phyloP scores from a whole-genome alignment of 2,329 filamentous ascomycete species.

The Trichoderma sp. region DNA sequence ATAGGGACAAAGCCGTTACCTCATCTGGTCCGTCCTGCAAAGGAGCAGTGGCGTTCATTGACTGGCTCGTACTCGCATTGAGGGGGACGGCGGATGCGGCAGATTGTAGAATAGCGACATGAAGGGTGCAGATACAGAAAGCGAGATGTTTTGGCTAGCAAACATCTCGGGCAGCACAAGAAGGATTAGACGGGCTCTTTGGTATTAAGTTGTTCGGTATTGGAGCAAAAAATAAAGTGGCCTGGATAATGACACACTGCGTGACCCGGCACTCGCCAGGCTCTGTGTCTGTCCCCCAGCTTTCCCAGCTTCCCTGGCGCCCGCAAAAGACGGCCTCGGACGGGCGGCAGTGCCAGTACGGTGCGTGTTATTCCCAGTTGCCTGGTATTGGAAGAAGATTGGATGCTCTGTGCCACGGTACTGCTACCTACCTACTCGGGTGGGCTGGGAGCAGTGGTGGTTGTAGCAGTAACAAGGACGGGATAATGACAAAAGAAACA shows the following conservation, averaged over 20 bases:
- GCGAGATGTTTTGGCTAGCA: background rate
- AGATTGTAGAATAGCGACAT: background rate
- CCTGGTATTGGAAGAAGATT: background rate
- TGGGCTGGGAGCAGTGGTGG: background rate
- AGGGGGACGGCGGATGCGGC: background rate
- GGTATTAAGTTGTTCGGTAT: background rate
- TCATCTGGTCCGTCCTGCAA: background rate
- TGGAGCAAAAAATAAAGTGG: background rate
- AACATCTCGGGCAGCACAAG: background rate
- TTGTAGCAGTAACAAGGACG: background rate
- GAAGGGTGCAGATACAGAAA: background rate
- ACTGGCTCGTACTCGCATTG: slow-evolving; percentile 10
- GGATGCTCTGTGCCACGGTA: background rate
- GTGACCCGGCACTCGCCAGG: background rate
- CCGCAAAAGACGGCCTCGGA: background rate
- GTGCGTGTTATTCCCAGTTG: background rate
- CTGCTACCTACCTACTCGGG: background rate
- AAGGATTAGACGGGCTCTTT: background rate
- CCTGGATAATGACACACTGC: background rate
- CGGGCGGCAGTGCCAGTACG: background rate
- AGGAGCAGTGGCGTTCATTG: slow-evolving; percentile 2
- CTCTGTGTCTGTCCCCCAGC: background rate
- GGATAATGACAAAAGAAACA: background rate
- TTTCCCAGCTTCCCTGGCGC: background rate
- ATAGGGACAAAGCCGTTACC: slow-evolving; percentile 3